phyloP scores from a whole-genome alignment of 179 eudicot genomes.

The Vitellaria paradoxa region DNA sequence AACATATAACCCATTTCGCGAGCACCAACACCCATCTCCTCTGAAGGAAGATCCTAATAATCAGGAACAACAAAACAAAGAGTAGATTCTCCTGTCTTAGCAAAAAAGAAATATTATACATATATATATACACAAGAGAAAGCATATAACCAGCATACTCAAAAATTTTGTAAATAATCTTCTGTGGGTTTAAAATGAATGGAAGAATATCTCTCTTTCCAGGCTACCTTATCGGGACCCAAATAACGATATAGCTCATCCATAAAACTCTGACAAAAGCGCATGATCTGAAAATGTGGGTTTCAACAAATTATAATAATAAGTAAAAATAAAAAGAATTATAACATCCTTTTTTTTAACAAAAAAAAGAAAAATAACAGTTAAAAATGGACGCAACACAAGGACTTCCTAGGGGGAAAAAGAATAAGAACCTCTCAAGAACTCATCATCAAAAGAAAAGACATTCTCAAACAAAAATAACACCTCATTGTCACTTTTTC shows the following conservation, averaged over 20 bases:
- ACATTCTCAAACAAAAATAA: conserved; percentile 11
- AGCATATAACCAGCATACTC: neutral
- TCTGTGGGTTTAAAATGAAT: neutral
- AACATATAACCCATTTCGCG: conserved; percentile 97
- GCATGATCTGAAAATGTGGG: conserved; percentile 65
- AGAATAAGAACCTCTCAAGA: neutral
- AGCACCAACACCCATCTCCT: conserved; percentile 96
- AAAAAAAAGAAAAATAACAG: too few relatives aligned
- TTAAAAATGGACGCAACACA: too few relatives aligned
- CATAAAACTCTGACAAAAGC: conserved; percentile 98
- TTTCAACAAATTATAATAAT: neutral
- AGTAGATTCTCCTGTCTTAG: neutral
- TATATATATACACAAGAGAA: neutral
- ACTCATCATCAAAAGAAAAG: neutral
- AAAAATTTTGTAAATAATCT: conserved; percentile 7
- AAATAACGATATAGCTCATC: conserved; percentile 82
- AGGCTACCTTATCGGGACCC: conserved; percentile 91
- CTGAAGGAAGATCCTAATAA: conserved; percentile 93
- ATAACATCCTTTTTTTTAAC: too few relatives aligned
- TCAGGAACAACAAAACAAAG: conserved; percentile 6
- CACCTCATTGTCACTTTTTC: conserved; percentile 96
- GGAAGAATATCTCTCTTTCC: conserved; percentile 2
- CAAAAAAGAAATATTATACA: neutral
- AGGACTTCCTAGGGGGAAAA: neutral
- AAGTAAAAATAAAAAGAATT: too few relatives aligned